phyloP scores from a whole-genome alignment of 2,329 filamentous ascomycete genomes.

The Blastomyces silverae region DNA sequence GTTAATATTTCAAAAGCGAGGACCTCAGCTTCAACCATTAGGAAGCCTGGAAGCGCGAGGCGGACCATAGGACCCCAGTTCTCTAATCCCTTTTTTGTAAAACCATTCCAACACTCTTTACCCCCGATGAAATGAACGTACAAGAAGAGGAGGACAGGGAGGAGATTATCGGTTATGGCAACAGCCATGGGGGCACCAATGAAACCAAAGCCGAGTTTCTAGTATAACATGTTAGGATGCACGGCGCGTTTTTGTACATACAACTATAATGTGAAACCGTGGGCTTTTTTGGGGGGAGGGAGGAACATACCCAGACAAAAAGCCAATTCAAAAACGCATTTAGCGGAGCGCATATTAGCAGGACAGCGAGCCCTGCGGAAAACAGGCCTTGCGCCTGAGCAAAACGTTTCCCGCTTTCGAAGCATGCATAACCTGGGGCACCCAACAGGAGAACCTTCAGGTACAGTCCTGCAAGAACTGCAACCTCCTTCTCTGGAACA shows the following conservation, averaged over 20 bases:
- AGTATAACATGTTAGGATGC: conserved; percentile 16
- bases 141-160: conserved; percentile 63
- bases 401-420: conserved; percentile 76
- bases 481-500: conserved; percentile 65
- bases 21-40: conserved; percentile 93
- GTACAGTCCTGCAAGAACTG: conserved; percentile 64
- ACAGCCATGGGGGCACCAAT: conserved; percentile 74
- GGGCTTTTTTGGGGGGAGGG: neutral
- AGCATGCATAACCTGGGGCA: conserved; percentile 66
- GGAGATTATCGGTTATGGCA: conserved; percentile 64
- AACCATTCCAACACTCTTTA: conserved; percentile 72
- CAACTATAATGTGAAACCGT: neutral
- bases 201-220: conserved; percentile 58
- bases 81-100: conserved; percentile 59
- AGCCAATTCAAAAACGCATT: conserved; percentile 76
- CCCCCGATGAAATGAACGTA: conserved; percentile 69
- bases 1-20: conserved; percentile 89
- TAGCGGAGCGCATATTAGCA: conserved; percentile 73
- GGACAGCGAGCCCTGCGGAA: conserved; percentile 71
- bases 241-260: neutral
- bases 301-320: conserved; percentile 61
- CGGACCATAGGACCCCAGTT: conserved; percentile 83
- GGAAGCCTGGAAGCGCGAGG: conserved; percentile 77
- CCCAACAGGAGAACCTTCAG: conserved; percentile 63
- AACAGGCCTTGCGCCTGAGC: conserved; percentile 86